Conservation (phyloP, 495 filamentous ascomycete species). For the Penicillium diatomitis region DNA sequence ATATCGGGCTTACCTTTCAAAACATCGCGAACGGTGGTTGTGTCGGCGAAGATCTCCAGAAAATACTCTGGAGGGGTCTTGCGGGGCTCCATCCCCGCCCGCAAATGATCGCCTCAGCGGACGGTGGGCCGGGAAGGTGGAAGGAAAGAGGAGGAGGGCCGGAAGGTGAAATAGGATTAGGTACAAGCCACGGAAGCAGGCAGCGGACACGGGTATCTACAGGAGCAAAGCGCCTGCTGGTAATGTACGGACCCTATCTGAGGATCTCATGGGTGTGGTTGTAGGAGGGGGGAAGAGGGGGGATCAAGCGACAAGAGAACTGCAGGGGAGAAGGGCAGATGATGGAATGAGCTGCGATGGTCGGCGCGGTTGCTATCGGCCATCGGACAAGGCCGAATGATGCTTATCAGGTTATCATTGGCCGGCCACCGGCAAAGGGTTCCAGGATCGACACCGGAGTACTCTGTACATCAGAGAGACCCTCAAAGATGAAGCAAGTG, state of each 20-base stretch:
- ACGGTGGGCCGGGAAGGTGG: constrained; percentile 2
- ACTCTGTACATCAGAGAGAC: neutral
- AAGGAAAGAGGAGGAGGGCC: neutral
- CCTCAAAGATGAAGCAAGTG: too few relatives aligned
- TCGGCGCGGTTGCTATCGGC: constrained; percentile 19
- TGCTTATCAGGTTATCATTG: constrained; percentile 20
- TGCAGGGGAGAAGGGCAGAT: neutral
- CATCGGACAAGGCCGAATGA: constrained; percentile 18
- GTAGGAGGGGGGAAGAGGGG: neutral
- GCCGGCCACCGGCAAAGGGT: neutral
- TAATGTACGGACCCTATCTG: neutral
- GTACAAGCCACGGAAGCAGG: too few relatives aligned
- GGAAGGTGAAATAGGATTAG: neutral
- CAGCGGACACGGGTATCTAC: neutral
- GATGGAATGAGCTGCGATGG: constrained; percentile 10
- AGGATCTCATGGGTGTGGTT: constrained; percentile 5
- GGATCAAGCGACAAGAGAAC: neutral
- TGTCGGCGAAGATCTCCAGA: constrained; percentile 76
- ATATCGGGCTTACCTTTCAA: constrained; percentile 59
- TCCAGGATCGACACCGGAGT: neutral
- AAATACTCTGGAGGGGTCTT: constrained; percentile 70
- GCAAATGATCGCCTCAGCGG: constrained; percentile 15
- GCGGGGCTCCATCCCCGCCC: constrained; percentile 45
- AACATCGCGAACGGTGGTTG: constrained; percentile 75
- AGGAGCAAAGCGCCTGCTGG: neutral